These are phyloP conservation scores for Starmerella khaoyaiensis DNA, from an alignment of 805 yeast genomes.

Conservation along the genomic window DNA sequence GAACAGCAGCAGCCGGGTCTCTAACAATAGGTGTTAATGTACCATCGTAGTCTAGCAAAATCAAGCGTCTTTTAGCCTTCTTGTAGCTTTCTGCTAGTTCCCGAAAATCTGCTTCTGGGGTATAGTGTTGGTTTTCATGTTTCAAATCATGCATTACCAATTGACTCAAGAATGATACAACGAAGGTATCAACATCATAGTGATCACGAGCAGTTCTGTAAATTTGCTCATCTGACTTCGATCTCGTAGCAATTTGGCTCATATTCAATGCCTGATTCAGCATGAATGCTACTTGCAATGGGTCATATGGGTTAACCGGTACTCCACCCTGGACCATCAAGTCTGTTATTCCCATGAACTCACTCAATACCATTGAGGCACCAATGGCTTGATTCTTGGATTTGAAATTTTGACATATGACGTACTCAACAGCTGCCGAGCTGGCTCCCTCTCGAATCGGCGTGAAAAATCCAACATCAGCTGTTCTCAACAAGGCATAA, in stretches of 20 bases:
- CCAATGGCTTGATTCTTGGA: constrained; percentile 10
- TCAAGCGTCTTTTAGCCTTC: constrained; percentile 53
- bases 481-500: constrained; percentile 72
- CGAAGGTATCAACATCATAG: constrained; percentile 74
- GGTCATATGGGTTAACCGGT: constrained; percentile 93
- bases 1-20: constrained; percentile 98
- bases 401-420: constrained; percentile 49
- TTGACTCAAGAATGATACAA: constrained; percentile 44
- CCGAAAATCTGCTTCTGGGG: constrained; percentile 74
- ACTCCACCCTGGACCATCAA: constrained; percentile 33
- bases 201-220: constrained; percentile 46
- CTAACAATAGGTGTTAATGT: constrained; percentile 91
- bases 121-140: constrained; percentile 40
- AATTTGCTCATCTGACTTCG: constrained; percentile 25
- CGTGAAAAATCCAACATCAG: constrained; percentile 80
- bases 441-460: constrained; percentile 93
- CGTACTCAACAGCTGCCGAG: constrained; percentile 86
- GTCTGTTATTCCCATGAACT: constrained; percentile 79
- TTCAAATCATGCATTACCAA: constrained; percentile 27
- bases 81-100: constrained; percentile 46
- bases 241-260: constrained; percentile 30
- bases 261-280: constrained; percentile 49
- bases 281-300: constrained; percentile 79
- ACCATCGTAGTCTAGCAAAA: constrained; percentile 93
- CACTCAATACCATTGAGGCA: constrained; percentile 69